These are phyloP conservation scores for Globisporangium barbulae DNA, from an alignment of 352 stramenopile genomes.

Conservation along the genomic window DNA sequence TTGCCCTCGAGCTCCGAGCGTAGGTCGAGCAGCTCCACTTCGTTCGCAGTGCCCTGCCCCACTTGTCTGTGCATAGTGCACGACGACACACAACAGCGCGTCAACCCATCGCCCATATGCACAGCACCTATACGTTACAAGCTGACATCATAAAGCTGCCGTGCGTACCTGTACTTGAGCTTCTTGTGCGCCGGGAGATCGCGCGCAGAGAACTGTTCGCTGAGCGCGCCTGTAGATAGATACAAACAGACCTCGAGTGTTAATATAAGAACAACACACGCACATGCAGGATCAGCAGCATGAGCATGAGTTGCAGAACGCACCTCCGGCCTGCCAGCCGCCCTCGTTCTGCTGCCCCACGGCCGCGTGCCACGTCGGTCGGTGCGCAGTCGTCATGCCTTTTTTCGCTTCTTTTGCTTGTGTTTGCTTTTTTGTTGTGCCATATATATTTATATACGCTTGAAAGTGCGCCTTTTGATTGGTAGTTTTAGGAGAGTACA, in stretches of 20 bases:
- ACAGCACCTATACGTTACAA: neutral
- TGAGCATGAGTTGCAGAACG: neutral
- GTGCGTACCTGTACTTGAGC: constrained; percentile 66
- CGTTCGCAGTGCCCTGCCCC: constrained; percentile 74
- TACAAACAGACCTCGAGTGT: neutral
- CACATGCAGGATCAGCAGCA: neutral
- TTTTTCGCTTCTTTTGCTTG: constrained; percentile 1
- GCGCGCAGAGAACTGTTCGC: constrained; percentile 75
- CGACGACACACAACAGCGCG: neutral
- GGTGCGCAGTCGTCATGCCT: constrained; percentile 82
- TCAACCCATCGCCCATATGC: neutral
- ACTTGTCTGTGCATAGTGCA: constrained; percentile 46
- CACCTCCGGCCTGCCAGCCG: constrained; percentile 79
- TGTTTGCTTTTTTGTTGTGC: neutral
- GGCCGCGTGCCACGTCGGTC: constrained; percentile 82
- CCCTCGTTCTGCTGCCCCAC: constrained; percentile 86
- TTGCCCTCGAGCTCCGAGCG: constrained; percentile 72
- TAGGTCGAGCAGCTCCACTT: constrained; percentile 73
- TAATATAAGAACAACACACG: neutral
- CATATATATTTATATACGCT: neutral
- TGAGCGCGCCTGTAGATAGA: constrained; percentile 51
- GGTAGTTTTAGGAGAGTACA: no score
- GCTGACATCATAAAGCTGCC: neutral
- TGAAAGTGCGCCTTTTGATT: no score
- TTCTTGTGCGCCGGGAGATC: constrained; percentile 80